These are phyloP conservation scores for Heliocybe sulcata DNA, from an alignment of 1,284 basidiomycete genomes.

Conservation along the genomic window DNA sequence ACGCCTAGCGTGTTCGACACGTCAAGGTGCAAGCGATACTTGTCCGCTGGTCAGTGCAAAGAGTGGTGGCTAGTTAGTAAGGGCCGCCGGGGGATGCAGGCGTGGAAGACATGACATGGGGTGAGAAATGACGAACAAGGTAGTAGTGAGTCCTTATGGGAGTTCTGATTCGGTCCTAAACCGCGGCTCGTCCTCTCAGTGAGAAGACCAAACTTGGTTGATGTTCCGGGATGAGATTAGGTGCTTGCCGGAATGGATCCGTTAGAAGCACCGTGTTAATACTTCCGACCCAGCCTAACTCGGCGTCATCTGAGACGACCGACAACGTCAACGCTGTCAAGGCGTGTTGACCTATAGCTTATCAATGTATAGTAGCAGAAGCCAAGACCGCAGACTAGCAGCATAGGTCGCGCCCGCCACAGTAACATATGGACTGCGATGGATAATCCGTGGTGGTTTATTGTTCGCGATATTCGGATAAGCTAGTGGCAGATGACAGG, in stretches of 20 bases:
- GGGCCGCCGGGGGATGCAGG: neutral
- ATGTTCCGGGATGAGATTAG: slow-evolving; percentile 1
- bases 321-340: neutral
- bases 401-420: neutral
- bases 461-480: neutral
- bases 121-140: neutral
- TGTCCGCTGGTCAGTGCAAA: neutral
- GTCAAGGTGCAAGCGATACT: neutral
- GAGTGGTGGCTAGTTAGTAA: neutral
- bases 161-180: neutral
- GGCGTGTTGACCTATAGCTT: neutral
- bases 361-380: neutral
- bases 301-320: neutral
- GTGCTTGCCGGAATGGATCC: neutral
- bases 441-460: neutral
- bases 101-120: neutral
- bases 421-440: neutral
- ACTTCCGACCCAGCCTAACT: neutral
- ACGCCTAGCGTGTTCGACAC: no score
- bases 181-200: neutral
- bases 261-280: neutral
- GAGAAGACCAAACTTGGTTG: neutral
- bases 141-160: slow-evolving; percentile 1
- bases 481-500: slow-evolving; percentile 1
- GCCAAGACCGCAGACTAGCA: neutral